A percentile compares a stretch with the other conserved stretches of the same genome.
Conservation (phyloP, 1,139 yeast species). For the Lizanozyma gosingica region DNA sequence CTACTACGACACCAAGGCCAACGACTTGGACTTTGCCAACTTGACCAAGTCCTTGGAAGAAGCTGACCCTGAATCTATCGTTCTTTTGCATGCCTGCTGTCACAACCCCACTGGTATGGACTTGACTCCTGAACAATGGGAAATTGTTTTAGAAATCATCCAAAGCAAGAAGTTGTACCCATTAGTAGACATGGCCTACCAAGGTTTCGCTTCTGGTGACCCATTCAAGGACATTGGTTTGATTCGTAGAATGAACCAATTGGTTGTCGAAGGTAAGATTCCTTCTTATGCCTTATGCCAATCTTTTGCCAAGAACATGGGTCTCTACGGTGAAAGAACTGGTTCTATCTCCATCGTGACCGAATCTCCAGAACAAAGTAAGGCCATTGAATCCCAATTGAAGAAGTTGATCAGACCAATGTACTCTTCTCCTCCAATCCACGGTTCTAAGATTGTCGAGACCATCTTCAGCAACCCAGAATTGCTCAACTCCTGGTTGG, state of each 20-base stretch:
- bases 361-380: constrained; percentile 33
- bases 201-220: constrained; percentile 93
- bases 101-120: constrained; percentile 98
- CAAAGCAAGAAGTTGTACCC: constrained; percentile 61
- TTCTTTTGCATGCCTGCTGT: constrained; percentile 90
- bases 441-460: constrained; percentile 85
- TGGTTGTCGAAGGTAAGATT: constrained; percentile 37
- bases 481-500: constrained; percentile 66
- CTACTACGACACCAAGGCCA: constrained; percentile 46
- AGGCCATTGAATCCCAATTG: constrained; percentile 65
- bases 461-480: constrained; percentile 55
- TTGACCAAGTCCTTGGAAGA: constrained; percentile 32
- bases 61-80: constrained; percentile 49
- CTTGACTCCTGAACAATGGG: constrained; percentile 84
- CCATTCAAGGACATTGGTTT: constrained; percentile 57
- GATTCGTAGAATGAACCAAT: constrained; percentile 41
- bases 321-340: constrained; percentile 96
- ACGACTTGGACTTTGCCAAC: constrained; percentile 45
- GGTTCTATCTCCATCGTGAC: constrained; percentile 75
- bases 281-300: constrained; percentile 68
- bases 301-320: constrained; percentile 96
- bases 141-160: constrained; percentile 50
- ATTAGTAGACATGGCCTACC: constrained; percentile 92
- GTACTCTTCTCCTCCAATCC: constrained; percentile 90
- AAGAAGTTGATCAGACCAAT: constrained; percentile 76